These are phyloP conservation scores for Cordyceps javanica DNA, from an alignment of 2,329 filamentous ascomycete genomes.

Conservation along the genomic window DNA sequence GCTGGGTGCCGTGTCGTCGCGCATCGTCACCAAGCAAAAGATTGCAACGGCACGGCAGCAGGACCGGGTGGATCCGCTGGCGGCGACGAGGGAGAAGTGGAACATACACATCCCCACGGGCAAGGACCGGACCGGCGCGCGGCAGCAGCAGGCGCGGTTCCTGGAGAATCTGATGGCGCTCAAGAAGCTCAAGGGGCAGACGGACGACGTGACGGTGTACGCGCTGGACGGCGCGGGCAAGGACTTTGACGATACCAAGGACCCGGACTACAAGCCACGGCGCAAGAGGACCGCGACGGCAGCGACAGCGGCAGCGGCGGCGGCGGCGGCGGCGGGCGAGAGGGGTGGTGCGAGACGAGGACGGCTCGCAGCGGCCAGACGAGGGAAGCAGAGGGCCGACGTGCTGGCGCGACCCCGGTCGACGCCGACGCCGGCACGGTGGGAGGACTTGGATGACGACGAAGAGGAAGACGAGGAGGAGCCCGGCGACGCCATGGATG, in stretches of 20 bases:
- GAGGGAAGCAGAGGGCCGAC: neutral
- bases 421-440: conserved; percentile 12
- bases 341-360: conserved; percentile 6
- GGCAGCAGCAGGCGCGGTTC: conserved; percentile 48
- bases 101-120: conserved; percentile 40
- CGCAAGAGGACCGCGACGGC: conserved; percentile 1
- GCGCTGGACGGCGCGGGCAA: conserved; percentile 39
- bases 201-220: conserved; percentile 58
- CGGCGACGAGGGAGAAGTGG: conserved; percentile 35
- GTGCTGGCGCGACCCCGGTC: neutral
- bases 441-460: conserved; percentile 13
- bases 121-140: conserved; percentile 41
- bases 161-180: conserved; percentile 59
- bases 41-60: conserved; percentile 44
- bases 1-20: conserved; percentile 62
- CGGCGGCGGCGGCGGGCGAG: neutral
- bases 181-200: conserved; percentile 59
- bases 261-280: conserved; percentile 29
- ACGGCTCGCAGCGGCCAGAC: neutral
- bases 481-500: conserved; percentile 14
- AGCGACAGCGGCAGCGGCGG: conserved; percentile 9
- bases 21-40: conserved; percentile 62
- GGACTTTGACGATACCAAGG: conserved; percentile 34
- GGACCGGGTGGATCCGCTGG: conserved; percentile 27
- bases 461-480: conserved; percentile 19